Percentiles rank a stretch among this genome's conserved stretches.
Conservation (phyloP, 2,329 filamentous ascomycete species). For the Diatrype stigma region DNA sequence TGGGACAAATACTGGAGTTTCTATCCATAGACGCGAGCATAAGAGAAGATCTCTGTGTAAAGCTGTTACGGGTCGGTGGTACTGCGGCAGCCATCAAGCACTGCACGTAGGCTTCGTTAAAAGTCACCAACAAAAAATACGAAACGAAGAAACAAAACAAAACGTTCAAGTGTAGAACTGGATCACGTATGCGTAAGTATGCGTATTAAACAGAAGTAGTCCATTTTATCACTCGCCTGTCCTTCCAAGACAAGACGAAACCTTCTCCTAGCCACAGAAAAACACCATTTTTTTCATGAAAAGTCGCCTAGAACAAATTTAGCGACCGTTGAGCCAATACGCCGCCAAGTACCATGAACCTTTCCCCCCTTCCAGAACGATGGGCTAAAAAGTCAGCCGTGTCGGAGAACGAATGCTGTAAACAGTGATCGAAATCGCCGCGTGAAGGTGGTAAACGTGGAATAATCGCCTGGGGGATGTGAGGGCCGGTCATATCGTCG, state of each 20-base stretch:
- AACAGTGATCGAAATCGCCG: constrained; percentile 5
- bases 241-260: constrained; percentile 12
- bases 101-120: too few relatives aligned
- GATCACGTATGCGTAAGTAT: neutral
- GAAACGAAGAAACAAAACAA: too few relatives aligned
- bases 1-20: too few relatives aligned
- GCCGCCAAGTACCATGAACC: constrained; percentile 22
- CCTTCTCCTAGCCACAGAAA: constrained; percentile 11
- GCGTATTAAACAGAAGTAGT: constrained; percentile 16
- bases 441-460: constrained; percentile 6
- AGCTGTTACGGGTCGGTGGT: too few relatives aligned
- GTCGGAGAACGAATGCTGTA: constrained; percentile 15
- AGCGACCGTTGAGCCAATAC: constrained; percentile 20
- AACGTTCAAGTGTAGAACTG: too few relatives aligned
- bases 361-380: constrained; percentile 10
- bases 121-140: too few relatives aligned
- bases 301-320: constrained; percentile 13
- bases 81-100: too few relatives aligned
- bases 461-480: constrained; percentile 8
- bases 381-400: constrained; percentile 10
- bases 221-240: constrained; percentile 13
- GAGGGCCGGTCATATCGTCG: constrained; percentile 14
- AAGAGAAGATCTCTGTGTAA: too few relatives aligned
- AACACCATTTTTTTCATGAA: constrained; percentile 15
- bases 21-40: too few relatives aligned